Conservation (phyloP, 2,329 filamentous ascomycete species). For the Fusarium sp. region DNA sequence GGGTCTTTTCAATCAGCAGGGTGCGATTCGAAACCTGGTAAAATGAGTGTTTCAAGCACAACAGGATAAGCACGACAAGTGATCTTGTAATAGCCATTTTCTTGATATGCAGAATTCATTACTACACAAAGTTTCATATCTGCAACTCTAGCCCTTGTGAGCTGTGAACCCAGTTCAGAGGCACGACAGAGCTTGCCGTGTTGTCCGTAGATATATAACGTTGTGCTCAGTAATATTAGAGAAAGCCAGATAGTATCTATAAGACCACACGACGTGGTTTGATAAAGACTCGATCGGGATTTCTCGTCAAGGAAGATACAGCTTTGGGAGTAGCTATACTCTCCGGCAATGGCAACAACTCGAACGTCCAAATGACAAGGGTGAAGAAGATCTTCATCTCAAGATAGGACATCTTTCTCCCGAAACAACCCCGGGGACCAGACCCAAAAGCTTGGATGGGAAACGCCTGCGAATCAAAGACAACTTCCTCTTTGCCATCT, state of each 20-base stretch:
- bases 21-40: background rate
- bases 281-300: constrained; percentile 13
- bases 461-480: constrained; percentile 49
- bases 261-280: background rate
- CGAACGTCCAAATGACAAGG: constrained; percentile 49
- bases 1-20: background rate
- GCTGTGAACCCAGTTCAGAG: no score
- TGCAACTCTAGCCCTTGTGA: no score
- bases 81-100: no score
- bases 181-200: no score
- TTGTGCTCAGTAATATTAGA: no score
- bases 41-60: background rate
- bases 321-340: background rate
- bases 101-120: no score
- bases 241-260: rapidly evolving
- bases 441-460: constrained; percentile 53
- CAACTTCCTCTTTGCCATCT: constrained; percentile 4
- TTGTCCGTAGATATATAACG: no score
- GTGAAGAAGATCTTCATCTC: constrained; percentile 48
- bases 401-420: constrained; percentile 48
- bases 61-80: background rate
- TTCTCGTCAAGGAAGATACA: constrained; percentile 2
- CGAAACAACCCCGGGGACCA: constrained; percentile 55
- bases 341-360: constrained; percentile 18
- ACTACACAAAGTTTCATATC: no score